A percentile compares a stretch with the other conserved stretches of the same genome.
Evolutionary conservation across 2,329 filamentous ascomycete species (phyloP).

Genomic region (Ophiostoma himal-ulmi): DNA sequence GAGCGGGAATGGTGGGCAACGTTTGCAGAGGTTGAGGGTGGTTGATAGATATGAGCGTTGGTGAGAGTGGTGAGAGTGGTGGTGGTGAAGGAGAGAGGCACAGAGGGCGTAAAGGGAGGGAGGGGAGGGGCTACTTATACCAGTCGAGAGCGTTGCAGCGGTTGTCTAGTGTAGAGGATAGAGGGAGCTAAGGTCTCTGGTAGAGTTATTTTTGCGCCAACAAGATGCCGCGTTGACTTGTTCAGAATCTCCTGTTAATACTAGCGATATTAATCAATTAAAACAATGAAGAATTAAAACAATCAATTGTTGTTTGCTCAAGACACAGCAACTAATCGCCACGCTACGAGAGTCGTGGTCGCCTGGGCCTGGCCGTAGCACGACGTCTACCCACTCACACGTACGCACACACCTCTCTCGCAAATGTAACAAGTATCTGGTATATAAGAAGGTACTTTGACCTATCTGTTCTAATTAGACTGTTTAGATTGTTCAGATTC

Average conservation of each 20-base stretch:
- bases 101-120: not conserved
- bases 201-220: slow-evolving; percentile 8
- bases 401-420: slow-evolving; percentile 7
- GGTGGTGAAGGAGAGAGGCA: not conserved
- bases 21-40: not conserved
- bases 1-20: slow-evolving; percentile 26
- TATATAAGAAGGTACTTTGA: too few species aligned
- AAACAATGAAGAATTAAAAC: not conserved
- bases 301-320: not conserved
- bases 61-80: not conserved
- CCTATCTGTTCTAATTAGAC: too few species aligned
- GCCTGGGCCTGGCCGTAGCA: not conserved
- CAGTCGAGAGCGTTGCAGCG: not conserved
- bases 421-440: slow-evolving; percentile 1
- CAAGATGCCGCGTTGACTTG: not conserved
- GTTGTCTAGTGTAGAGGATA: not conserved
- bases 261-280: not conserved
- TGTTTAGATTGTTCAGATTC: too few species aligned
- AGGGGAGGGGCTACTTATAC: slow-evolving; percentile 13
- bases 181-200: not conserved
- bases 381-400: slow-evolving; percentile 12
- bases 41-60: not conserved
- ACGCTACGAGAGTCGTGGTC: slow-evolving; percentile 7
- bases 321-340: not conserved
- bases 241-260: not conserved